Evolutionary conservation across 2,329 filamentous ascomycete genomes (phyloP).

Genomic region (Colletotrichum limetticola): DNA sequence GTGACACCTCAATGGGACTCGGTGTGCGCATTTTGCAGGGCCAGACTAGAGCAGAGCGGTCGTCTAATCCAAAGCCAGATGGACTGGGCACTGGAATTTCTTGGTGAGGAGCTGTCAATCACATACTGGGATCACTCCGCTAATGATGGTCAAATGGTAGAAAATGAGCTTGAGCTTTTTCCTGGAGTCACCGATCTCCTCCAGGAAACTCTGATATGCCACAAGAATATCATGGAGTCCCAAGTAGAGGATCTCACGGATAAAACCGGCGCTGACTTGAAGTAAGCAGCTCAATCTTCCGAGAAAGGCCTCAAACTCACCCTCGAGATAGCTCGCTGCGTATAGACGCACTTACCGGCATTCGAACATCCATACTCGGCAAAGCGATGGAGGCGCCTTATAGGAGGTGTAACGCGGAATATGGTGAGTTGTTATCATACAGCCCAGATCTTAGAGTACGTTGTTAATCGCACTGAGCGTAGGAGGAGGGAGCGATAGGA

Average conservation of each 20-base stretch:
- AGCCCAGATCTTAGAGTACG: not conserved
- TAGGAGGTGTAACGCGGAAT: slow-evolving; percentile 41
- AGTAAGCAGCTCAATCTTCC: not conserved
- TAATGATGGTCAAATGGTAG: not conserved
- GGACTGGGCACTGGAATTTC: slow-evolving; percentile 14
- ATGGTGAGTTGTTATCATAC: slow-evolving; percentile 40
- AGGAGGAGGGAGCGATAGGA: slow-evolving; percentile 47
- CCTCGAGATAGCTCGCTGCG: slow-evolving; percentile 42
- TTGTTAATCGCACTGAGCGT: not conserved
- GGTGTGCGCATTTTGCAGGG: not conserved
- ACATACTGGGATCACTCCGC: not conserved
- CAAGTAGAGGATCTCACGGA: slow-evolving; percentile 42
- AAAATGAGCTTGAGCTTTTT: not conserved
- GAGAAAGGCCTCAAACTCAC: not conserved
- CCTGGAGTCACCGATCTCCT: not conserved
- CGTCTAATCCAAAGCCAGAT: not conserved
- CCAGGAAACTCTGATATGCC: slow-evolving; percentile 43
- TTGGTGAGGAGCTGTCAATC: slow-evolving; percentile 31
- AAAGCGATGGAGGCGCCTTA: slow-evolving; percentile 50
- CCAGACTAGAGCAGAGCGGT: slow-evolving; percentile 31
- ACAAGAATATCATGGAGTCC: slow-evolving; percentile 41
- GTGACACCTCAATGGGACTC: slow-evolving; percentile 46
- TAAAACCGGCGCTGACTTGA: slow-evolving; percentile 36
- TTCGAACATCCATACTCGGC: slow-evolving; percentile 51
- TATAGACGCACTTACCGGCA: slow-evolving; percentile 47